Evolutionary conservation across 2,329 filamentous ascomycete species (phyloP), one percentile per base, ranked within the genome.

Genomic region (Alternaria consortialis): DNA sequence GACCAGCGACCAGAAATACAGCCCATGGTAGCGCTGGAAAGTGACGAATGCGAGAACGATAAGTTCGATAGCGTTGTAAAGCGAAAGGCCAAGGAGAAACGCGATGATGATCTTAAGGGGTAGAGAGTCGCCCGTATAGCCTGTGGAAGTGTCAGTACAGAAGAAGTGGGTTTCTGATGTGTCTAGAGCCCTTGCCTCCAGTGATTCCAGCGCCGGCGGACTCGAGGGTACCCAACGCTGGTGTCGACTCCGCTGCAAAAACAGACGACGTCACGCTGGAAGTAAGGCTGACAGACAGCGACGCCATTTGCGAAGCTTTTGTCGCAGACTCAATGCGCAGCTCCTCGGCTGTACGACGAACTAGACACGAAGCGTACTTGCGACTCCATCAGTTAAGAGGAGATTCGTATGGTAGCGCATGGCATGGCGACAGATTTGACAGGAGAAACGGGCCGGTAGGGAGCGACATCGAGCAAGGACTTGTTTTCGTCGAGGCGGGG

Each of bases 1-100:
- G 20, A 84, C 62, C 61, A 85, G 68, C 27, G 79, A 81, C 83
- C 82, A 84, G 64, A 84, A 85, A 64, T 85, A 85, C 15, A 83
- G 69, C 0, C 83, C 83, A 23, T 74, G 71, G 53, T 81, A 83
- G 23, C 75, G 76, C 29, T 82, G 82, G 72, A 85, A 85, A 31
- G 80, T 83, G 27, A 83, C 68, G 54, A 84, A 78, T 34, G 83
- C 79, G 50, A 84, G 75, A 34, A 83, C 71, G 31, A 83, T 75
- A 23, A 85, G 74, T 64, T 85, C 83, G 15, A 83, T 63, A 13
- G 78, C 74, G 55, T 80, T 80, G 63, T 81, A 82, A 11, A 80
- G 65, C 0, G 76, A 54, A 5, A 79, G 67, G 9, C 74, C 74
- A 13, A 76, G 64, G 20, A 78, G 63, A 34, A 77, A 84, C 78